Evolutionary conservation across 768 basidiomycete species (phyloP), one percentile per base, ranked within the genome.

Genomic region (Suillus luteus): DNA sequence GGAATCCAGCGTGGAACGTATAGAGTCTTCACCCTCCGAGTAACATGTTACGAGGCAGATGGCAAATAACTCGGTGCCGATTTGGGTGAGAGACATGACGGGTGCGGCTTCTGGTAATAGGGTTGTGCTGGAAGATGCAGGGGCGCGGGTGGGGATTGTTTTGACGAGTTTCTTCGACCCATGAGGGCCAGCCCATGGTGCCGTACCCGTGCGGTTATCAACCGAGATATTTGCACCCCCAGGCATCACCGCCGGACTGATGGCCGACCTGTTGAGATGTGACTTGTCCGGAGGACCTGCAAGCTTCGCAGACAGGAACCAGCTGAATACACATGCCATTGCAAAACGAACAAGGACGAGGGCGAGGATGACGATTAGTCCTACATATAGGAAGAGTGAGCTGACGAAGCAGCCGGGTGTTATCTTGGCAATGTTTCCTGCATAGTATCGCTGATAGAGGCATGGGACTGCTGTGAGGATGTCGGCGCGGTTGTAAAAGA

Each of bases 41-140:
- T 99, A 99, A 73, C 97, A 99, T 1, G 97, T 99, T 6, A 99
- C 93, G 63, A 99, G 82, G 75, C 95, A 97, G 44, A 99, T 89
- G 2, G 93, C 90, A 74, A 98, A 99, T 38, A 99, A 83, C 73
- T 99, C 97, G 1, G 93, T 86, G 14, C 97, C 97, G 67, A 99
- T 99, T 69, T 95, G 90, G 0, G 93, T 84, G 64, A 96, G 81
- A 64, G 87, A 90, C 84, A 99, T 90, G 55, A 75, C 71, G 7
- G 85, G 77, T 46, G 75, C 68, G 3, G 83, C 82, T 14, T 81
- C 70, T 55, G 79, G 82, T 62, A 76, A 63, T 33, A 86, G 81
- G 46, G 87, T 91, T 41, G 84, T 78, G 61, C 80, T 85, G 33
- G 85, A 89, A 2, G 80, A 75, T 5, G 85, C 81, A 5, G 81